Conservation (phyloP, 768 basidiomycete species). For the Candolleomyces efflorescens region DNA sequence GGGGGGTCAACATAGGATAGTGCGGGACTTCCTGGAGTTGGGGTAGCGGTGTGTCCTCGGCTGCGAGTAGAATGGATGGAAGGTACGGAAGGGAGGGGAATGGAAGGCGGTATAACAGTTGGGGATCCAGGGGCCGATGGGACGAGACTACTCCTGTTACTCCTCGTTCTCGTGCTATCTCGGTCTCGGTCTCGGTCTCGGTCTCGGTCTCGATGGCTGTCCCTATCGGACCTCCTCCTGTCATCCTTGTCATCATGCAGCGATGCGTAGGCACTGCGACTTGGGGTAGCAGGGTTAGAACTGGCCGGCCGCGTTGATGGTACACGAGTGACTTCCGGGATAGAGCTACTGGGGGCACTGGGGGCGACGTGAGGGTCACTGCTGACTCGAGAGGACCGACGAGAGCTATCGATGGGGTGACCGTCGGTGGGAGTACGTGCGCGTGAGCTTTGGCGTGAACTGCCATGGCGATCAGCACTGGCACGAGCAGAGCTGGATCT, state of each 20-base stretch:
- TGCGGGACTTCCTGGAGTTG: neutral
- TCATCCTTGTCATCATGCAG: constrained; percentile 7
- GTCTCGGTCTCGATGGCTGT: constrained; percentile 4
- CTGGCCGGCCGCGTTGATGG: constrained; percentile 11
- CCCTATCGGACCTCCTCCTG: constrained; percentile 4
- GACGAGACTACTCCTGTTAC: neutral
- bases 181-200: neutral
- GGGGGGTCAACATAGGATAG: constrained; percentile 4
- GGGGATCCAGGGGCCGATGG: neutral
- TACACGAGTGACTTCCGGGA: constrained; percentile 13
- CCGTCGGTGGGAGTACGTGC: constrained; percentile 43
- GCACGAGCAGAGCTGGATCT: constrained; percentile 10
- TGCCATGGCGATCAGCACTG: constrained; percentile 26
- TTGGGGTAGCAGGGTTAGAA: constrained; percentile 10
- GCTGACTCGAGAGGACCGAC: constrained; percentile 20
- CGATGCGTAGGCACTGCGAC: constrained; percentile 13
- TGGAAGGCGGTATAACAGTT: too few relatives aligned
- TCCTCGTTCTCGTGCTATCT: neutral
- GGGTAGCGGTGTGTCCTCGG: neutral
- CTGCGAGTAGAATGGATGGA: constrained; percentile 1
- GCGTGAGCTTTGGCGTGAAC: constrained; percentile 43
- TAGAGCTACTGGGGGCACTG: constrained; percentile 11
- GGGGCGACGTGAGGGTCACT: constrained; percentile 14
- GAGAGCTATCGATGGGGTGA: constrained; percentile 24
- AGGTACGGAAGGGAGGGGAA: too few relatives aligned